Conservation (phyloP, 2,329 filamentous ascomycete genomes). For the Epichloe gansuensis region DNA sequence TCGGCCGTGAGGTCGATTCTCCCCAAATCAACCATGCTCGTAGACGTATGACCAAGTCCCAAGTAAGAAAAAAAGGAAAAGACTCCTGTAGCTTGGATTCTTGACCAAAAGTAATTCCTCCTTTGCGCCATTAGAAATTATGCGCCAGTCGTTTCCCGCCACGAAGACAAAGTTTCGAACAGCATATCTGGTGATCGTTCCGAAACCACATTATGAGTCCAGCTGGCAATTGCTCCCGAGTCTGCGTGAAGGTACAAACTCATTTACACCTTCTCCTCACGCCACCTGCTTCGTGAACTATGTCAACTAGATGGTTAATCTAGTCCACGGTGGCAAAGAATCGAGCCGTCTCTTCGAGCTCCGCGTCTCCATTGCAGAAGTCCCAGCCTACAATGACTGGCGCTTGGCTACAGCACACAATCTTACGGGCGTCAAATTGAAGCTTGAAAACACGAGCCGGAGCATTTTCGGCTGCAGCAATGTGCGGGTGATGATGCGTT, state of each 20-base stretch:
- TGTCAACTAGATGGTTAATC: not conserved
- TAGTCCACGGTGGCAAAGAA: constrained; percentile 58
- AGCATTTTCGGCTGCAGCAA: constrained; percentile 32
- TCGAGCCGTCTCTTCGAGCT: constrained; percentile 63
- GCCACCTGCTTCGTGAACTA: not conserved
- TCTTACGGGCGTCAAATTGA: constrained; percentile 86
- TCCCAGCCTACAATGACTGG: constrained; percentile 94
- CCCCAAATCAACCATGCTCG: too few relatives aligned
- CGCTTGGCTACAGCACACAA: constrained; percentile 90
- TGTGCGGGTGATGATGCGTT: constrained; percentile 30
- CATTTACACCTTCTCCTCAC: not conserved
- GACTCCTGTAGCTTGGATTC: not conserved
- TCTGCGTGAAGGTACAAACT: not conserved
- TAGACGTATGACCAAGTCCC: not conserved
- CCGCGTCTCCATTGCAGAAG: constrained; percentile 76
- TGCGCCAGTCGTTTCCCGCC: not conserved
- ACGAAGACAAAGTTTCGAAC: not conserved
- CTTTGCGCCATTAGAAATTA: not conserved
- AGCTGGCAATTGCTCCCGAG: too few relatives aligned
- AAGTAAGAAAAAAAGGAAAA: not conserved
- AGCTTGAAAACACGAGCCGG: constrained; percentile 77
- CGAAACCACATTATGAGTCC: not conserved
- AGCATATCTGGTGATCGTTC: not conserved
- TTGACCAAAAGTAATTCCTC: not conserved
- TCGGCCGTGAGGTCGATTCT: too few relatives aligned